Base-by-base conservation (phyloP, 192 early-diverging fungal species). In the Backusella tarrabulga region DNA sequence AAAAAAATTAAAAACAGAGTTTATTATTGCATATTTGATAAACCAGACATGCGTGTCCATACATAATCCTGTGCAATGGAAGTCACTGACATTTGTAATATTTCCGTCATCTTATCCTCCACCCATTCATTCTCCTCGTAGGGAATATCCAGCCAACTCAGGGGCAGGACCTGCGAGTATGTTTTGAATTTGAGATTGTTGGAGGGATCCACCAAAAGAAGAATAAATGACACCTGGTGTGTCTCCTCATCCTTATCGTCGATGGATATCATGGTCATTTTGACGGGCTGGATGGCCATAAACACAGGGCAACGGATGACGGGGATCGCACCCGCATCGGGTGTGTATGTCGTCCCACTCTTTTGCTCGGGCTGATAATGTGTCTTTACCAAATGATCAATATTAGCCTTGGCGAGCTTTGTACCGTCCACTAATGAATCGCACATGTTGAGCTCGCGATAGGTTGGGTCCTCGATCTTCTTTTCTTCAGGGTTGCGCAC, bases 121-220 rank as follows among this genome's bases (percentile, higher is more conserved):
- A 90, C 87, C 89, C 89, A 90, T 81, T 90, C 89, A 81, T 90
- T 90, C 50, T 88, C 87, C 68, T 88, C 89, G 77, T 90, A 87
- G 11, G 85, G 86, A 78, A 90, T 84, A 74, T 87, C 83, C 63
- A 90, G 40, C 89, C 89, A 90, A 38, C 71, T 50, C 23, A 83
- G 78, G 54, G 89, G 89, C 46, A 90, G 71, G 17, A 81, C 82
- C 79, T 90, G 89, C 2, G 89, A 90, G 17, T 79, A 72, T 4
- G 87, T 85, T 42, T 88, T 80, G 26, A 88, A 88, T 35, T 84
- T 76, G 15, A 90, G 71, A 11, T 87, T 79, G 52, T 90, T 84
- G 15, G 83, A 87, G 41, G 89, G 87, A 72, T 90, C 89, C 14
- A 77, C 77, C 19, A 90, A 71, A 11, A 88, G 76, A 19, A 90